Percentiles rank a stretch among this genome's conserved stretches.
Conservation (phyloP, 768 basidiomycete species). For the Russula earlei region DNA sequence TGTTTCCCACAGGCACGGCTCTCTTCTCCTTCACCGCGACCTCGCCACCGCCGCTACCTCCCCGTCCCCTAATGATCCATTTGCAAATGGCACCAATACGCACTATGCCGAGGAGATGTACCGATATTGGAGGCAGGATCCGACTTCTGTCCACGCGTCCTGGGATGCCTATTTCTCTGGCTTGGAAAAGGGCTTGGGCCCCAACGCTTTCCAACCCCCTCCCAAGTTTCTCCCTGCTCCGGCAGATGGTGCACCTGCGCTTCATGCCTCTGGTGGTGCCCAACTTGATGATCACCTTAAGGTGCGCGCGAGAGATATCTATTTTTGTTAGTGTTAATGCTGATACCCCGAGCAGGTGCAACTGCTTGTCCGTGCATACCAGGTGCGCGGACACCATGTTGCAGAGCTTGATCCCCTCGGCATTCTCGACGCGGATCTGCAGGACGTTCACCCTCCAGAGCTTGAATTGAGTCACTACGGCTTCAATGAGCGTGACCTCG, state of each 20-base stretch:
- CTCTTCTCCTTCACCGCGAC: slow-evolving; percentile 24
- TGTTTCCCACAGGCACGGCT: slow-evolving; percentile 16
- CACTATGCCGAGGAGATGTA: slow-evolving; percentile 99
- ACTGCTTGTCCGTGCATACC: slow-evolving; percentile 95
- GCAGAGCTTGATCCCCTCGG: slow-evolving; percentile 95
- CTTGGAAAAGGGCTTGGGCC: slow-evolving; percentile 79
- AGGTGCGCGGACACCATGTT: slow-evolving; percentile 96
- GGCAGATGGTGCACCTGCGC: slow-evolving; percentile 69
- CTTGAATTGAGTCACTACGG: slow-evolving; percentile 92
- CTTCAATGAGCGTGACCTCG: slow-evolving; percentile 88
- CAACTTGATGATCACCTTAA: slow-evolving; percentile 93
- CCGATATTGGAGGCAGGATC: slow-evolving; percentile 82
- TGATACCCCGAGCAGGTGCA: slow-evolving; percentile 54
- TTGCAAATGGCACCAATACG: slow-evolving; percentile 90
- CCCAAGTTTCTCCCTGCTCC: slow-evolving; percentile 64
- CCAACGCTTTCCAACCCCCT: slow-evolving; percentile 78
- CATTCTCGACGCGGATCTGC: slow-evolving; percentile 83
- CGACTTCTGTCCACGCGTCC: slow-evolving; percentile 83
- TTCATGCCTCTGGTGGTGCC: slow-evolving; percentile 57
- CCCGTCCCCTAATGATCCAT: slow-evolving; percentile 73
- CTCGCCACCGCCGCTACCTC: slow-evolving; percentile 40
- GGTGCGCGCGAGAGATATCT: slow-evolving; percentile 38
- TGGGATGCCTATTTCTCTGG: slow-evolving; percentile 95
- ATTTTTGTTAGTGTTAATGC: background rate
- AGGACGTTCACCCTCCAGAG: slow-evolving; percentile 70